These are phyloP conservation scores for Aspergillus ruber DNA, from an alignment of 2,329 filamentous ascomycete species.

Conservation along the genomic window DNA sequence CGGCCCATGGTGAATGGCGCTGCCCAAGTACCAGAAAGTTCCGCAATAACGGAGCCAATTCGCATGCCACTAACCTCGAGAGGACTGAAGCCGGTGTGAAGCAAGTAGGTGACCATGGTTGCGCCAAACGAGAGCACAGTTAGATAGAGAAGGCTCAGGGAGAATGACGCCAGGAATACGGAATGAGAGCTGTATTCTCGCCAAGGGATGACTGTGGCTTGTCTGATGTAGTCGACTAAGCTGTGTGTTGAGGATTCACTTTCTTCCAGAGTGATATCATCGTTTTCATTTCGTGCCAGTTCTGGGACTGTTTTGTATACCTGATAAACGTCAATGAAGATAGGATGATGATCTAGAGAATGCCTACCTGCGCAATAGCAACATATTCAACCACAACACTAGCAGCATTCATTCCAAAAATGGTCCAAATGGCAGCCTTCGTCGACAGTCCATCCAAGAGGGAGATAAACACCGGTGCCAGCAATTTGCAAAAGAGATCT, in stretches of 20 bases:
- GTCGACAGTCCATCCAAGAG: constrained; percentile 41
- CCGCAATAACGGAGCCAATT: constrained; percentile 44
- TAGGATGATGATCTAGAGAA: not conserved
- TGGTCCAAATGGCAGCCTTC: constrained; percentile 41
- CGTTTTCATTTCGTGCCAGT: constrained; percentile 7
- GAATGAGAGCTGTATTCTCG: constrained; percentile 21
- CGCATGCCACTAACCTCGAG: constrained; percentile 43
- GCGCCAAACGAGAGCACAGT: constrained; percentile 51
- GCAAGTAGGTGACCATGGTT: constrained; percentile 51
- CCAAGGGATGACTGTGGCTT: constrained; percentile 12
- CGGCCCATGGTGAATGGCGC: constrained; percentile 45
- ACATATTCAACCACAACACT: constrained; percentile 36
- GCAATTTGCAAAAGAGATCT: constrained; percentile 52
- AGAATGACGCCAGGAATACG: constrained; percentile 42
- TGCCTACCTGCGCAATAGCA: constrained; percentile 31
- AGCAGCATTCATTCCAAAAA: constrained; percentile 40
- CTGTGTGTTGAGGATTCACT: not conserved
- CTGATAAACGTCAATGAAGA: constrained; percentile 1
- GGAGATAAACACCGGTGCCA: constrained; percentile 49
- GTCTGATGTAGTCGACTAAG: not conserved
- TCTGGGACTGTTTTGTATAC: constrained; percentile 16
- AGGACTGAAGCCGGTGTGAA: constrained; percentile 45
- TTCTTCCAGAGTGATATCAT: not conserved
- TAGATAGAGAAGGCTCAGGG: constrained; percentile 47
- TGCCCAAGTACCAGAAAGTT: constrained; percentile 49